A percentile compares a stretch with the other conserved stretches of the same genome.
phyloP scores from a whole-genome alignment of 75 land plant genomes.

The Sequoia sempervirens region DNA sequence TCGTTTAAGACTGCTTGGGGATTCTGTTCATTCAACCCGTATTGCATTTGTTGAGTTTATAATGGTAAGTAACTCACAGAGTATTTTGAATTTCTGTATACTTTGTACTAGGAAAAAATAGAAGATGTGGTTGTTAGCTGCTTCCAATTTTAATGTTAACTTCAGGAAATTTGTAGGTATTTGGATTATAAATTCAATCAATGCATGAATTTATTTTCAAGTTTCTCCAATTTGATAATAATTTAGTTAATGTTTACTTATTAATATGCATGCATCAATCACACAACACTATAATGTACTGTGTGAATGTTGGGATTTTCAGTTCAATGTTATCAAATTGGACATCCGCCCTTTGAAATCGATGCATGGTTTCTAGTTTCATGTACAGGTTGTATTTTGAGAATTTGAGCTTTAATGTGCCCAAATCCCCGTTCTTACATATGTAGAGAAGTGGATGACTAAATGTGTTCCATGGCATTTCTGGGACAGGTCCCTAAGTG shows the following conservation, averaged over 20 bases:
- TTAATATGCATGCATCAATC: not conserved
- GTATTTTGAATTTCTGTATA: not conserved
- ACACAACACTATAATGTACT: not conserved
- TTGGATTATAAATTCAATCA: not conserved
- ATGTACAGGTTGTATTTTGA: too few relatives aligned
- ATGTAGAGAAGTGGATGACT: too few relatives aligned
- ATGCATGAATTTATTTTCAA: not conserved
- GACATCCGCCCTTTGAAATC: too few relatives aligned
- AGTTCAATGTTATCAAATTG: too few relatives aligned
- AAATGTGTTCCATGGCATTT: too few relatives aligned
- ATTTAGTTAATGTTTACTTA: not conserved
- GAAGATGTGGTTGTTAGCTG: not conserved
- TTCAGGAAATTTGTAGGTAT: not conserved
- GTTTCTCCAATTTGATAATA: not conserved
- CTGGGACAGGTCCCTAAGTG: too few relatives aligned
- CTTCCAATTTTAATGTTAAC: not conserved
- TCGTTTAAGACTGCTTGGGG: conserved; percentile 72
- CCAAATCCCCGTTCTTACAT: too few relatives aligned
- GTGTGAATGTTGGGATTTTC: too few relatives aligned
- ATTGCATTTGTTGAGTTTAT: conserved; percentile 83
- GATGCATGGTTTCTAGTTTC: too few relatives aligned
- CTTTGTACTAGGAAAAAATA: not conserved
- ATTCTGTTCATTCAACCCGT: conserved; percentile 63
- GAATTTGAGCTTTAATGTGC: too few relatives aligned
- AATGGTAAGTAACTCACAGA: conserved; percentile 32